Conservation (phyloP, 2,329 filamentous ascomycete species). For the Penicillium palitans region DNA sequence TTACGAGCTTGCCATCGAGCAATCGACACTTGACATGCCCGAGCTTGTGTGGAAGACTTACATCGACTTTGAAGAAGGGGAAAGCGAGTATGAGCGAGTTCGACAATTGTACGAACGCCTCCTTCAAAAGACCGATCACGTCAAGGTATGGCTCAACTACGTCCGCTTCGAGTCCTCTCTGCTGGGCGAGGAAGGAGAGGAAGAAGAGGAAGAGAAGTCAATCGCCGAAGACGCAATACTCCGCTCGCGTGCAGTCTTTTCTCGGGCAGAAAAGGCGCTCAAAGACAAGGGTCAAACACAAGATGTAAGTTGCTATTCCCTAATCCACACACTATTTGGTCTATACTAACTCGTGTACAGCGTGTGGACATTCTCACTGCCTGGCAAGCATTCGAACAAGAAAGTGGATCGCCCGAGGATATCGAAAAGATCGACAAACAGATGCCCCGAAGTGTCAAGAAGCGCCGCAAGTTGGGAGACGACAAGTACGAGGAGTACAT, state of each 20-base stretch:
- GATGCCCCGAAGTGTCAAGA: slow-evolving; percentile 93
- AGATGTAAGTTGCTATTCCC: slow-evolving; percentile 55
- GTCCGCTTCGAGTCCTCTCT: slow-evolving; percentile 98
- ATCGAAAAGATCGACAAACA: slow-evolving; percentile 82
- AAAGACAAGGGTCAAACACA: slow-evolving; percentile 89
- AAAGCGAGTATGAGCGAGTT: slow-evolving; percentile 83
- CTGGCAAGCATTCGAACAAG: slow-evolving; percentile 89
- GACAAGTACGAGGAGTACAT: slow-evolving; percentile 95
- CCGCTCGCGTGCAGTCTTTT: slow-evolving; percentile 79
- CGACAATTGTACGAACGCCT: slow-evolving; percentile 84
- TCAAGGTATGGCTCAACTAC: slow-evolving; percentile 99
- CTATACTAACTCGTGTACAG: slow-evolving; percentile 45
- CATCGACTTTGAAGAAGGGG: slow-evolving; percentile 97
- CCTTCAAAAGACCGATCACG: slow-evolving; percentile 91
- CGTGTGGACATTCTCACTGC: slow-evolving; percentile 87
- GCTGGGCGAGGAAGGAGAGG: slow-evolving; percentile 64
- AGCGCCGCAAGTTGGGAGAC: slow-evolving; percentile 86
- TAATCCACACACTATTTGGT: neutral
- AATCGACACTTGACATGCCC: slow-evolving; percentile 89
- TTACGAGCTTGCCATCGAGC: slow-evolving; percentile 83
- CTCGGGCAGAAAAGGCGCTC: slow-evolving; percentile 80
- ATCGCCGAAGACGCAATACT: slow-evolving; percentile 81
- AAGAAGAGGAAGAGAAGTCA: slow-evolving; percentile 55
- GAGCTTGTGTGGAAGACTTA: slow-evolving; percentile 97
- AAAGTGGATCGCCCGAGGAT: slow-evolving; percentile 73